Evolutionary conservation across 2,329 filamentous ascomycete species (phyloP), one percentile per base, ranked within the genome.

Genomic region (Phialemoniopsis sp.): DNA sequence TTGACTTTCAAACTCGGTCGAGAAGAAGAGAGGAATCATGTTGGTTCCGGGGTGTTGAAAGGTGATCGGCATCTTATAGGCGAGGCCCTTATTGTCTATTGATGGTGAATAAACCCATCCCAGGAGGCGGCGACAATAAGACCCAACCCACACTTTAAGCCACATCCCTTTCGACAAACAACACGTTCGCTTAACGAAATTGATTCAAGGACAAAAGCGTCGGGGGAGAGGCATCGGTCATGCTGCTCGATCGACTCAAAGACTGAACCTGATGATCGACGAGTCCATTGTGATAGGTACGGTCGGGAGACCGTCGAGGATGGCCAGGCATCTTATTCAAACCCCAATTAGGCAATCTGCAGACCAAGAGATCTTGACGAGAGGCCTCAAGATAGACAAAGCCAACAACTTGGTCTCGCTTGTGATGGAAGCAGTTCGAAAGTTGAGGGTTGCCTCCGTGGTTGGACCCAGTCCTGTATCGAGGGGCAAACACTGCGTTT

Each of bases 311-410:
- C 19, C 29, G 18, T 16, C 14, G 26, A 30, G 26, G 30, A 21
- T 13, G 32, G 32, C 28, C 17, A 17, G 28, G 33, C 14, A 29
- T 33, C 32, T 32, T 45, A 45, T 45, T 42, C 29, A 40, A 18
- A 37, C 39, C 37, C 34, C 26, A 37, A 42, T 29, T 5, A 8
- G 36, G 40, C 14, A 37, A 34, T n/a, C n/a, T 21, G 10, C 5
- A 17, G 12, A 13, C 13, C 7, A 21, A 34, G 17, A 34, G 21
- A 26, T 17, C 17, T n/a, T 21, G 12, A 21, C 5, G 21, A n/a
- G 32, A 34, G 13, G 32, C 31, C 31, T 21, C 17, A 34, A 16
- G 21, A 16, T 14, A 29, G 5, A 36, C 18, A 8, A 13, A 28
- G 21, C n/a, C 14, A 14, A 37, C 34, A 36, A 21, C 9, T 13